A percentile compares a stretch with the other conserved stretches of the same genome.
Conservation (phyloP, 768 basidiomycete genomes). For the Myochromella boudieri region DNA sequence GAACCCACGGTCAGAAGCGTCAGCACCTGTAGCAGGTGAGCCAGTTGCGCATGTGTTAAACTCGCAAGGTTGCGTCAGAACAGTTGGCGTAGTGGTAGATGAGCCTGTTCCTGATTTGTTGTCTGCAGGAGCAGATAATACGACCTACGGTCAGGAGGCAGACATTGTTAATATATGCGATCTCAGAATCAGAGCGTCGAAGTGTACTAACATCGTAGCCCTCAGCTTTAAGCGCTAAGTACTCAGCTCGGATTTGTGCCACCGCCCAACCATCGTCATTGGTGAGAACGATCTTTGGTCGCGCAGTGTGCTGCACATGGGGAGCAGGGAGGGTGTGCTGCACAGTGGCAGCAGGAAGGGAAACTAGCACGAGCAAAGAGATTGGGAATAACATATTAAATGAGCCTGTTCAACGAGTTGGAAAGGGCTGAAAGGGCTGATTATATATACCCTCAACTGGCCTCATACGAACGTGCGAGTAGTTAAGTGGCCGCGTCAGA, state of each 20-base stretch:
- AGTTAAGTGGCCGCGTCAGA: too few species aligned
- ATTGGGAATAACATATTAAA: too few species aligned
- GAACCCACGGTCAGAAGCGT: slow-evolving; percentile 36
- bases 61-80: slow-evolving; percentile 35
- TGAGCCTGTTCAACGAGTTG: too few species aligned
- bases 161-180: too few species aligned
- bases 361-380: too few species aligned
- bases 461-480: too few species aligned
- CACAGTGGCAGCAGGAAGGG: too few species aligned
- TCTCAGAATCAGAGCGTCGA: too few species aligned
- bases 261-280: slow-evolving; percentile 40
- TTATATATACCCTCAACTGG: too few species aligned
- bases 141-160: slow-evolving; percentile 29
- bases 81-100: slow-evolving; percentile 27
- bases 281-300: slow-evolving; percentile 24
- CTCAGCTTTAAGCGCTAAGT: slow-evolving; percentile 31
- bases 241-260: slow-evolving; percentile 40
- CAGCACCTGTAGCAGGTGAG: slow-evolving; percentile 38
- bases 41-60: slow-evolving; percentile 41
- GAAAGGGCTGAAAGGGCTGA: too few species aligned
- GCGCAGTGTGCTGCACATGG: too few species aligned
- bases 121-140: slow-evolving; percentile 43
- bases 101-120: slow-evolving; percentile 44
- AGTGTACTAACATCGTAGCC: slow-evolving; percentile 31
- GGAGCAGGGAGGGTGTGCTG: too few species aligned